Percentiles rank a stretch among this genome's conserved stretches.
Evolutionary conservation across 2,329 filamentous ascomycete genomes (phyloP).

Genomic region (Colletotrichum spinosum): DNA sequence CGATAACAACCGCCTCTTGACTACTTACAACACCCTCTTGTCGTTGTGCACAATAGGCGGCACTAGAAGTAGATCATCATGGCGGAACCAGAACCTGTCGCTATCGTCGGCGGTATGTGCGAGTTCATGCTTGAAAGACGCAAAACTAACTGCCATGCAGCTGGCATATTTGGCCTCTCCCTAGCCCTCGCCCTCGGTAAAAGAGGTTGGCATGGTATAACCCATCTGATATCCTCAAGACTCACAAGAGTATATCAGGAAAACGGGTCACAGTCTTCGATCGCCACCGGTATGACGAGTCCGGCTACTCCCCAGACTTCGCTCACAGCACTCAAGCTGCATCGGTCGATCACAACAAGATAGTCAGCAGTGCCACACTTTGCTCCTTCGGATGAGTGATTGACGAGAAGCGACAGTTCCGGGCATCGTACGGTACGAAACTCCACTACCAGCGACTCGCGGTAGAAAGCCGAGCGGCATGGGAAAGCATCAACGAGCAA

Average conservation of each 20-base stretch:
- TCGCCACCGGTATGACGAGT: slow-evolving; percentile 39
- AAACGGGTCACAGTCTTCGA: slow-evolving; percentile 41
- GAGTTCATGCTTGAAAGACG: too few relatives aligned
- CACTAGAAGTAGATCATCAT: not conserved
- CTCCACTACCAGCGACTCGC: slow-evolving; percentile 43
- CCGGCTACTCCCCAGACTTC: slow-evolving; percentile 38
- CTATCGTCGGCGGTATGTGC: slow-evolving; percentile 20
- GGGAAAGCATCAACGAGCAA: slow-evolving; percentile 37
- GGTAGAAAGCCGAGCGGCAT: slow-evolving; percentile 41
- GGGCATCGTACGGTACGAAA: slow-evolving; percentile 41
- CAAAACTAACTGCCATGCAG: slow-evolving; percentile 15
- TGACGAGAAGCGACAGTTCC: slow-evolving; percentile 37
- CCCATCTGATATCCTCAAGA: not conserved
- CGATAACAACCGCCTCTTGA: too few relatives aligned
- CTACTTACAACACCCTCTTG: fast-evolving
- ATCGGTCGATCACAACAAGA: slow-evolving; percentile 44
- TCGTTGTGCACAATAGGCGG: too few relatives aligned
- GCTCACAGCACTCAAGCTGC: slow-evolving; percentile 39
- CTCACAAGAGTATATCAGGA: not conserved
- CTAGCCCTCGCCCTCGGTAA: slow-evolving; percentile 41
- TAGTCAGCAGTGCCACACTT: slow-evolving; percentile 27
- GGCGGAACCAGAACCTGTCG: slow-evolving; percentile 18
- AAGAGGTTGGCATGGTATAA: slow-evolving; percentile 29
- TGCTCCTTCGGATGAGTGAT: not conserved
- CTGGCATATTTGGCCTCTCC: slow-evolving; percentile 42